Evolutionary conservation across 345 rosid species (phyloP).

Genomic region (Aurinia saxatilis): DNA sequence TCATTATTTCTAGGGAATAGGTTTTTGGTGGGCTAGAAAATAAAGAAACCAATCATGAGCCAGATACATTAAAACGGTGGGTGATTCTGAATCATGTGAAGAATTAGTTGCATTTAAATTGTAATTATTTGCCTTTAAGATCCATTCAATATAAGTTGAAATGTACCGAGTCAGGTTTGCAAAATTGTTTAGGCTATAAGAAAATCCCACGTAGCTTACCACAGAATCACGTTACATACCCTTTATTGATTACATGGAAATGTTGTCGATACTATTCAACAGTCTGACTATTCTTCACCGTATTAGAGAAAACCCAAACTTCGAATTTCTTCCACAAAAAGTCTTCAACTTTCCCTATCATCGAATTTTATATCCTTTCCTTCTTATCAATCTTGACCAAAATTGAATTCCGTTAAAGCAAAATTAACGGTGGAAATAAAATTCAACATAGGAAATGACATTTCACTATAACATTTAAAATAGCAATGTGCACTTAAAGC

Average conservation of each 20-base stretch:
- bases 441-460: too few relatives aligned
- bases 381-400: not conserved
- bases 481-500: too few relatives aligned
- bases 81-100: slow-evolving; percentile 10
- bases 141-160: not conserved
- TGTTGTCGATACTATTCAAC: not conserved
- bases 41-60: not conserved
- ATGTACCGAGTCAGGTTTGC: not conserved
- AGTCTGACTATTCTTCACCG: not conserved
- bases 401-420: not conserved
- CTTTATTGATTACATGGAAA: too few relatives aligned
- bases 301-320: not conserved
- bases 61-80: not conserved
- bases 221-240: not conserved
- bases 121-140: not conserved
- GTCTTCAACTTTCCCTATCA: not conserved
- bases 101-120: not conserved
- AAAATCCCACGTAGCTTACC: not conserved
- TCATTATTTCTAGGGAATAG: not conserved
- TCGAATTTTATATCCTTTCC: not conserved
- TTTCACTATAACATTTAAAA: too few relatives aligned
- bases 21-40: not conserved
- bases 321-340: not conserved
- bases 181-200: not conserved
- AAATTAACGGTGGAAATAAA: too few relatives aligned